phyloP scores from a whole-genome alignment of 2,329 filamentous ascomycete genomes.

The Alternaria brassicicola region DNA sequence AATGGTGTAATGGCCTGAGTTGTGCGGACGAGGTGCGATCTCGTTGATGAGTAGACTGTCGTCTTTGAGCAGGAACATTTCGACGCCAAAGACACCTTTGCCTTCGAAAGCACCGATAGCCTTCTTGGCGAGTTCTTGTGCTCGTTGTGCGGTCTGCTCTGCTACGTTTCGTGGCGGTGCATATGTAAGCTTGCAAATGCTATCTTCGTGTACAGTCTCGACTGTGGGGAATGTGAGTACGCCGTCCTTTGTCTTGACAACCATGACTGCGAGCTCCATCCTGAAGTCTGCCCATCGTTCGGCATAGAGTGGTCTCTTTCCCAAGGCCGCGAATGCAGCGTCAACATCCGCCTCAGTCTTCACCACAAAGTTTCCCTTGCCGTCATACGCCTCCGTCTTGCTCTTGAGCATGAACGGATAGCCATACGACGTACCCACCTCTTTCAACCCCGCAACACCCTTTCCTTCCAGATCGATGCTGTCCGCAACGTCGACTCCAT shows the following conservation, averaged over 20 bases:
- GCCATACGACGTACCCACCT: constrained; percentile 69
- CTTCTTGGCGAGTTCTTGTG: constrained; percentile 76
- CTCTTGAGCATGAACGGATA: constrained; percentile 94
- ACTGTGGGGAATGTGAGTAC: constrained; percentile 83
- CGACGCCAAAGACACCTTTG: constrained; percentile 92
- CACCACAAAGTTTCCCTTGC: constrained; percentile 75
- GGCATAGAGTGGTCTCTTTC: constrained; percentile 74
- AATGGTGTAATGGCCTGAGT: constrained; percentile 94
- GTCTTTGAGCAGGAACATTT: constrained; percentile 86
- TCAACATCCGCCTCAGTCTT: constrained; percentile 65
- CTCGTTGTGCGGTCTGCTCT: constrained; percentile 64
- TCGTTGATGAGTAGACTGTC: constrained; percentile 80
- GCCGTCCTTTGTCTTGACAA: constrained; percentile 81
- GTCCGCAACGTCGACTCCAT: constrained; percentile 73
- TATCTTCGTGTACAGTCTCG: constrained; percentile 94
- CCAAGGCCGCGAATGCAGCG: constrained; percentile 71
- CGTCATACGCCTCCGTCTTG: constrained; percentile 88
- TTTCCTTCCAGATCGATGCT: constrained; percentile 69
- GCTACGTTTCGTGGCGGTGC: constrained; percentile 78
- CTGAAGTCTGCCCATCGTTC: constrained; percentile 88
- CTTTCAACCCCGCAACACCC: constrained; percentile 65
- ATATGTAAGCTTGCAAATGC: constrained; percentile 91
- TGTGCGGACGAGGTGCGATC: constrained; percentile 82
- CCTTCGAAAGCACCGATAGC: constrained; percentile 83
- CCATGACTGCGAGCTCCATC: constrained; percentile 91